phyloP scores from a whole-genome alignment of 2,329 filamentous ascomycete genomes.

The Xylariaceae sp. region DNA sequence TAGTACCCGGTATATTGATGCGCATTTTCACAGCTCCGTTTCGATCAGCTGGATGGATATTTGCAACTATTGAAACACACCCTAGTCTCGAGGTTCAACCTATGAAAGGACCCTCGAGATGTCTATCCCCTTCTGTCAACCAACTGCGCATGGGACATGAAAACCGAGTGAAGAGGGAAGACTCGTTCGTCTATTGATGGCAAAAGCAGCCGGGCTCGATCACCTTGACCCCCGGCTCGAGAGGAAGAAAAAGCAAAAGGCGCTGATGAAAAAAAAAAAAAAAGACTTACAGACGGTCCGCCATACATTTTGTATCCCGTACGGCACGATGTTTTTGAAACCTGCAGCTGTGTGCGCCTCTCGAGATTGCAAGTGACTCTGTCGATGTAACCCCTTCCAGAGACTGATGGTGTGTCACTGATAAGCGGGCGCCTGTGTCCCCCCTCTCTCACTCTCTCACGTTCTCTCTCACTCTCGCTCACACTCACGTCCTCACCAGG shows the following conservation, averaged over 20 bases:
- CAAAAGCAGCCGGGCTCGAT: not conserved
- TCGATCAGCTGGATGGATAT: not conserved
- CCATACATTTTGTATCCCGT: conserved; percentile 1
- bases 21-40: not conserved
- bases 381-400: conserved; percentile 16
- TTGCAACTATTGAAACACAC: not conserved
- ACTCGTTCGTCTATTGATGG: not conserved
- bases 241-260: not conserved
- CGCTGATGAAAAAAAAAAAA: not conserved
- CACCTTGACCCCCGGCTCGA: not conserved
- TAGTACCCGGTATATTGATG: no score
- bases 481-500: conserved; percentile 14
- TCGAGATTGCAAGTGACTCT: conserved; percentile 18
- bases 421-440: conserved; percentile 13
- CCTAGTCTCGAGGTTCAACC: not conserved
- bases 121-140: not conserved
- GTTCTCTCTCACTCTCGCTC: not conserved
- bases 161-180: not conserved
- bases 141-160: not conserved
- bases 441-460: conserved; percentile 4
- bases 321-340: conserved; percentile 15
- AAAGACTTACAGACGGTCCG: conserved; percentile 2
- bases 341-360: conserved; percentile 16
- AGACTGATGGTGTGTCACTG: conserved; percentile 17
- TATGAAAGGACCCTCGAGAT: not conserved